Evolutionary conservation across 306 rosid genomes (phyloP).

Genomic region (Casuarina equisetifolia): DNA sequence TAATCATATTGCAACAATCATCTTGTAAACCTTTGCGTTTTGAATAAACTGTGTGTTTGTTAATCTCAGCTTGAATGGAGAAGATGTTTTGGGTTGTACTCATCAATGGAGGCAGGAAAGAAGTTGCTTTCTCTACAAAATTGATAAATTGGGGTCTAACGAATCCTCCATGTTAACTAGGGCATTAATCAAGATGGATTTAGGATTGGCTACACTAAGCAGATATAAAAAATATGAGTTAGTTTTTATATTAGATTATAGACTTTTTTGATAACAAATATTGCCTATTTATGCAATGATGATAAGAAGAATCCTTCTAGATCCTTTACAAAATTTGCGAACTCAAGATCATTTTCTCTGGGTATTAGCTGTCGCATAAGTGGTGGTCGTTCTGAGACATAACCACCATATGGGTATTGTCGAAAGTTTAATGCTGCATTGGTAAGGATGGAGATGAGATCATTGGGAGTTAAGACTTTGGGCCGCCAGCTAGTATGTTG

Average conservation of each 20-base stretch:
- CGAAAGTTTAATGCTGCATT: slow-evolving; percentile 48
- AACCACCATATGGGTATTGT: slow-evolving; percentile 34
- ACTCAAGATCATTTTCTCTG: slow-evolving; percentile 25
- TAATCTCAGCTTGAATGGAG: too few species aligned
- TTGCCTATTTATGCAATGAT: slow-evolving; percentile 29
- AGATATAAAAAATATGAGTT: too few species aligned
- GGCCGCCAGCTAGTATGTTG: slow-evolving; percentile 47
- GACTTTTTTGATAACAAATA: too few species aligned
- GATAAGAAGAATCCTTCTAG: slow-evolving; percentile 30
- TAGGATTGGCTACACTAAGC: too few species aligned
- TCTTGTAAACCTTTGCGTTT: background rate
- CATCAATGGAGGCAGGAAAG: too few species aligned
- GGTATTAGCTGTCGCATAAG: slow-evolving; percentile 37
- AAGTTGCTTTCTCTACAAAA: too few species aligned
- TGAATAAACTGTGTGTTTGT: too few species aligned
- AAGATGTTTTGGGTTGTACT: too few species aligned
- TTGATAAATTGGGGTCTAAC: too few species aligned
- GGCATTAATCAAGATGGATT: too few species aligned
- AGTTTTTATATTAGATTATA: too few species aligned
- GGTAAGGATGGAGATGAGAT: slow-evolving; percentile 38
- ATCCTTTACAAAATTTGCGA: slow-evolving; percentile 25
- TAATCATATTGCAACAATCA: background rate
- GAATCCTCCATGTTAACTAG: too few species aligned
- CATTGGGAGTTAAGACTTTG: slow-evolving; percentile 34
- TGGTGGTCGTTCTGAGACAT: slow-evolving; percentile 32